Evolutionary conservation across 805 yeast species (phyloP).

Genomic region (Saccharomycopsis fermentans): DNA sequence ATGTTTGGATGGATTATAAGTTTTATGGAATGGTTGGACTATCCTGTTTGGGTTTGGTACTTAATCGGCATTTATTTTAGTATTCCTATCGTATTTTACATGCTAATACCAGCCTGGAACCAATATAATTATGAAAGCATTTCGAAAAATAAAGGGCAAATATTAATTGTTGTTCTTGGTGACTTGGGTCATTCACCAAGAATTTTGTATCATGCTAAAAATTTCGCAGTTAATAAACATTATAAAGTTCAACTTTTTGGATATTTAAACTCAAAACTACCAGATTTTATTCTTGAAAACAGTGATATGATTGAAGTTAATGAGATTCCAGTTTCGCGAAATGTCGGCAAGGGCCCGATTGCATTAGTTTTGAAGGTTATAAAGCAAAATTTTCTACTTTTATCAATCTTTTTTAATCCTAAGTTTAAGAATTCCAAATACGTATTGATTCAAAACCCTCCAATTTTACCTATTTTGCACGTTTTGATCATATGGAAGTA

Average conservation of each 20-base stretch:
- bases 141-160: constrained; percentile 33
- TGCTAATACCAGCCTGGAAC: constrained; percentile 28
- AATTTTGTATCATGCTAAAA: constrained; percentile 80
- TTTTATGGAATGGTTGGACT: constrained; percentile 7
- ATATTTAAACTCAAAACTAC: constrained; percentile 50
- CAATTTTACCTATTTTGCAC: constrained; percentile 73
- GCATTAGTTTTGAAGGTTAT: constrained; percentile 39
- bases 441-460: constrained; percentile 84
- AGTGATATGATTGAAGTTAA: constrained; percentile 1
- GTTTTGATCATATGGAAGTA: constrained; percentile 46
- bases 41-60: constrained; percentile 13
- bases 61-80: constrained; percentile 8
- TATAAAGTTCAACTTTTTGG: constrained; percentile 81
- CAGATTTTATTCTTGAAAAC: constrained; percentile 31
- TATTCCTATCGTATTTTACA: constrained; percentile 34
- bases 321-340: constrained; percentile 1
- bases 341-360: constrained; percentile 9
- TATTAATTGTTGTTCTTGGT: constrained; percentile 77
- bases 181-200: constrained; percentile 94
- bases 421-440: constrained; percentile 50
- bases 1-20: neutral
- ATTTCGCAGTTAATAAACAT: constrained; percentile 53
- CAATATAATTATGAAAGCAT: neutral
- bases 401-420: constrained; percentile 34
- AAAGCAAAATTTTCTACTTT: constrained; percentile 41